Conservation (phyloP, 805 yeast genomes). For the Candida nonsorbophila region DNA sequence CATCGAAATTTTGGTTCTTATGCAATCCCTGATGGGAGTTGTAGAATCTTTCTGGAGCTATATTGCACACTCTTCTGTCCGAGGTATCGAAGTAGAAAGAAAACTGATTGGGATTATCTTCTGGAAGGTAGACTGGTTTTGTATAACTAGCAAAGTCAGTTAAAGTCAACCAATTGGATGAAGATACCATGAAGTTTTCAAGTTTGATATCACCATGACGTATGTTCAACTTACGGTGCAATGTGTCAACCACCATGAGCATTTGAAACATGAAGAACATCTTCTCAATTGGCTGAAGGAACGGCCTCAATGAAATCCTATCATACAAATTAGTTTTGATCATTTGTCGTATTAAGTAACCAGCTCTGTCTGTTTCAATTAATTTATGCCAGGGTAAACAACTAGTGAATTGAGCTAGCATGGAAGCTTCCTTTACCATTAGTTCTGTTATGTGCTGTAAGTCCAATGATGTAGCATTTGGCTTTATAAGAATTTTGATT, state of each 20-base stretch:
- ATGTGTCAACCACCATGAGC: slow-evolving; percentile 51
- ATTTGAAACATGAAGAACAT: slow-evolving; percentile 82
- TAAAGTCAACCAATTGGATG: slow-evolving; percentile 83
- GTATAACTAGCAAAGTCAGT: slow-evolving; percentile 74
- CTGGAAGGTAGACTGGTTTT: slow-evolving; percentile 84
- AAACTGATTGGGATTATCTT: slow-evolving; percentile 88
- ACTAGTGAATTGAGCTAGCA: slow-evolving; percentile 48
- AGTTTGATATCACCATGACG: slow-evolving; percentile 90
- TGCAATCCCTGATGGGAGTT: slow-evolving; percentile 17
- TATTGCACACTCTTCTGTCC: slow-evolving; percentile 77
- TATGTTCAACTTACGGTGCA: slow-evolving; percentile 55
- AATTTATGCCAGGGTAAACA: slow-evolving; percentile 68
- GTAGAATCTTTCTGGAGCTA: slow-evolving; percentile 90
- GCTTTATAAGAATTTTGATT: slow-evolving; percentile 76
- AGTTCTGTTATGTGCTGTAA: slow-evolving; percentile 20
- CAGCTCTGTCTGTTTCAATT: slow-evolving; percentile 87
- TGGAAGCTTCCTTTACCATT: slow-evolving; percentile 28
- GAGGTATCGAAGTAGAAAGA: slow-evolving; percentile 91
- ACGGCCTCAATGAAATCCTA: slow-evolving; percentile 80
- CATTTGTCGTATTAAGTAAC: slow-evolving; percentile 81
- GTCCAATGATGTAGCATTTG: slow-evolving; percentile 15
- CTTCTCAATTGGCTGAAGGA: slow-evolving; percentile 74
- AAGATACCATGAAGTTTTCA: slow-evolving; percentile 80
- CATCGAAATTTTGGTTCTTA: slow-evolving; percentile 14
- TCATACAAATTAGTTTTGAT: slow-evolving; percentile 81